Percentiles rank a stretch among this genome's conserved stretches.
Conservation (phyloP, 192 early-diverging fungal genomes). For the Coemansia guatemalensis region DNA sequence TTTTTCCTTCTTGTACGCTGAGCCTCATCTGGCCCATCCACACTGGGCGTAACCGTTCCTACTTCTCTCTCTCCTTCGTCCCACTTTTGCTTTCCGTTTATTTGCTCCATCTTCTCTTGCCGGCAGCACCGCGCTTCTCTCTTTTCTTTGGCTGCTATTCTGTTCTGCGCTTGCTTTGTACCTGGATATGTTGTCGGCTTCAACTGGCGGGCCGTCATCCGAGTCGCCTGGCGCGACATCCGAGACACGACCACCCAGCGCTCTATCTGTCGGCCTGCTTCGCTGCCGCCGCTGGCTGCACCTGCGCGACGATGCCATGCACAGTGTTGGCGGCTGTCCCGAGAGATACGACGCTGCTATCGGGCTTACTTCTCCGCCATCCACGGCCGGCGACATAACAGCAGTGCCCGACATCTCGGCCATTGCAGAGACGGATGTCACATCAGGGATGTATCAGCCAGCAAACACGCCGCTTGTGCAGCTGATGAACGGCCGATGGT, state of each 20-base stretch:
- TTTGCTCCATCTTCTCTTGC: background rate
- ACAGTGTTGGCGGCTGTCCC: conserved; percentile 16
- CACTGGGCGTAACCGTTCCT: background rate
- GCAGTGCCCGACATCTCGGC: background rate
- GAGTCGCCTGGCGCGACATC: conserved; percentile 6
- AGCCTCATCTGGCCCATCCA: background rate
- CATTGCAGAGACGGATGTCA: background rate
- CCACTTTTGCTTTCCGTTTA: background rate
- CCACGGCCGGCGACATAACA: conserved; percentile 7
- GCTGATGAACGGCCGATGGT: conserved; percentile 31
- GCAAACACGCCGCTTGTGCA: conserved; percentile 17
- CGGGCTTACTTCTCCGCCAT: conserved; percentile 21
- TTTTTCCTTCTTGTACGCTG: background rate
- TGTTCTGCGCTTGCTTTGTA: background rate
- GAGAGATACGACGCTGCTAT: conserved; percentile 21
- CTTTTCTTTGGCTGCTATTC: background rate
- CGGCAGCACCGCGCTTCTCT: background rate
- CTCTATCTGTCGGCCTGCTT: conserved; percentile 9
- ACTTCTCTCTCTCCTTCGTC: background rate
- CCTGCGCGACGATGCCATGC: conserved; percentile 12
- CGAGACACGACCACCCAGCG: conserved; percentile 8
- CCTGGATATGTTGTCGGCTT: conserved; percentile 16
- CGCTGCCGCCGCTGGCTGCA: conserved; percentile 34
- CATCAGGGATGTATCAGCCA: conserved; percentile 11
- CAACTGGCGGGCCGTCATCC: background rate